Evolutionary conservation across 352 stramenopile genomes (phyloP), one percentile per base, ranked within the genome.

Genomic region (Pythium periplocum): DNA sequence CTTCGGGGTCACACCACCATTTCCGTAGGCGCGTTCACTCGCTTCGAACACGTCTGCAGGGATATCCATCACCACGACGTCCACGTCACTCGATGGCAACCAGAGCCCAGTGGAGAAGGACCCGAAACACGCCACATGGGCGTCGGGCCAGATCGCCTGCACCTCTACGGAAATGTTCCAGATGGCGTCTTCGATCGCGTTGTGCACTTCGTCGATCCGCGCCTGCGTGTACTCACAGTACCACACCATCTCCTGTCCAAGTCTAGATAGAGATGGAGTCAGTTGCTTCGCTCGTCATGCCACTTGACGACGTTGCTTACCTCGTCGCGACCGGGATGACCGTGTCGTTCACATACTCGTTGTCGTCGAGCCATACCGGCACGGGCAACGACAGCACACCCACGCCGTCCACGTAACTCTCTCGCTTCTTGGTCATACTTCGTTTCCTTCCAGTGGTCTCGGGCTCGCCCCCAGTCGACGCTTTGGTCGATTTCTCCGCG

Each of bases 21-120:
- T 26, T 26, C 17, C 17, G 17, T 26, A 26, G 17, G 17, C 17
- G 17, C 17, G 17, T 26, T 26, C 17, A 26, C 17, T 26, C 17
- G 17, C 17, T 26, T 26, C 17, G 17, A 26, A 26, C 17, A 26
- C 17, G 36, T 35, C 32, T 4, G 36, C 26, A 6, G 44, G 45
- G 32, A 93, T 73, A 1, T 66, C 73, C 59, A 91, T 82, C 6
- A 96, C 76, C 6, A 96, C 86, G 10, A 96, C 83, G 54, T 96
- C 87, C 4, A 96, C 80, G 51, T 96, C 87, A 45, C 82, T 94
- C 3, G 81, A 89, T 5, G 87, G 86, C 34, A 94, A 71, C 82
- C 86, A 95, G n/a, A 96, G 69, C 0, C 82, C 87, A 26, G 71
- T 95, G 26, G 80, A 79, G 45, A 91, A 95, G 46, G 83, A 95